These are phyloP conservation scores for Pythium rishiriense DNA, from an alignment of 352 stramenopile genomes.

Conservation along the genomic window DNA sequence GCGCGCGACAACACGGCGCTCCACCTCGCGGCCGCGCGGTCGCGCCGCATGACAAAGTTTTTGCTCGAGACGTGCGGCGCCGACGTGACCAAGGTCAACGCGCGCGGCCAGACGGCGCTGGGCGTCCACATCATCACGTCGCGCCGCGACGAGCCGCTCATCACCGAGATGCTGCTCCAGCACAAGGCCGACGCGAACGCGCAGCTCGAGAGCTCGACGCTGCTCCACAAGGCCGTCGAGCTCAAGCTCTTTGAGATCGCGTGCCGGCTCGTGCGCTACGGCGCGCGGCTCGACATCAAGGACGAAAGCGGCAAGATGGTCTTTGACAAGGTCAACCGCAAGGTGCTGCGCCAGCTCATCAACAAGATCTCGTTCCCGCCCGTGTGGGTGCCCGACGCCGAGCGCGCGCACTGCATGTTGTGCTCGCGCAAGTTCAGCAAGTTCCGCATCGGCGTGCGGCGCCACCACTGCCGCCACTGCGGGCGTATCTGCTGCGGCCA, in stretches of 20 bases:
- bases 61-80: slow-evolving; percentile 67
- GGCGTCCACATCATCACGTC: slow-evolving; percentile 79
- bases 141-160: slow-evolving; percentile 72
- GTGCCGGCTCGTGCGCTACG: slow-evolving; percentile 72
- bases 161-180: slow-evolving; percentile 78
- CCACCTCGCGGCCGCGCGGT: slow-evolving; percentile 79
- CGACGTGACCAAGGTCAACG: slow-evolving; percentile 59
- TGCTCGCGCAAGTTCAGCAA: slow-evolving; percentile 73
- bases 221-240: slow-evolving; percentile 78
- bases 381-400: slow-evolving; percentile 78
- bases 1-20: slow-evolving; percentile 75
- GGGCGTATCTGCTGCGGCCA: slow-evolving; percentile 76
- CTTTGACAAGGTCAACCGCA: slow-evolving; percentile 82
- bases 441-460: slow-evolving; percentile 62
- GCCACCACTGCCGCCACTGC: slow-evolving; percentile 87
- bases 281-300: slow-evolving; percentile 75
- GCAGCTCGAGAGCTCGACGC: slow-evolving; percentile 56
- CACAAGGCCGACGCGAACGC: slow-evolving; percentile 77
- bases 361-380: slow-evolving; percentile 76
- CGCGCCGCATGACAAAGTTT: slow-evolving; percentile 80
- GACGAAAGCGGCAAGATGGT: slow-evolving; percentile 77
- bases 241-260: slow-evolving; percentile 72
- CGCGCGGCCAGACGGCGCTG: slow-evolving; percentile 70
- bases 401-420: slow-evolving; percentile 77
- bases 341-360: slow-evolving; percentile 70